Evolutionary conservation across 805 yeast species (phyloP).

Genomic region (Wilhelminamyces savonicus): DNA sequence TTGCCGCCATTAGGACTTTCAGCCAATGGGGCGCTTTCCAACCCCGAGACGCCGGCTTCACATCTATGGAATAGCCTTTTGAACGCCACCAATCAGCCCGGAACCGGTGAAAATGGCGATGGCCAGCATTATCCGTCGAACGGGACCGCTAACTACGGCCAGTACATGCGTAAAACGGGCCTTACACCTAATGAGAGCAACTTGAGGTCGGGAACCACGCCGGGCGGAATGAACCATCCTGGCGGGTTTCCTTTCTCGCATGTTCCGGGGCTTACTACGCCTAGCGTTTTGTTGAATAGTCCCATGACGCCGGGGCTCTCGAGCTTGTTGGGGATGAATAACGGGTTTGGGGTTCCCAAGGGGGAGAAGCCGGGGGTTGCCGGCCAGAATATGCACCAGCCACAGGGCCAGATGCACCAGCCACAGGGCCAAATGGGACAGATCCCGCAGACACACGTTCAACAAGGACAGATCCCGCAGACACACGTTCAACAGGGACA

Average conservation of each 20-base stretch:
- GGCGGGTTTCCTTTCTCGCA: slow-evolving; percentile 32
- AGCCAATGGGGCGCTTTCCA: slow-evolving; percentile 32
- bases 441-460: slow-evolving; percentile 1
- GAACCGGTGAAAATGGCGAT: background rate
- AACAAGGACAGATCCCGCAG: slow-evolving; percentile 4
- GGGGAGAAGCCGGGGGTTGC: too few relatives aligned
- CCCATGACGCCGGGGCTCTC: slow-evolving; percentile 45
- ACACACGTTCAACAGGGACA: slow-evolving; percentile 6
- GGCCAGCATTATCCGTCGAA: background rate
- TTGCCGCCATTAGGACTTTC: slow-evolving; percentile 48
- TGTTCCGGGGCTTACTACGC: slow-evolving; percentile 33
- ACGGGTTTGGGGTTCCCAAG: slow-evolving; percentile 1
- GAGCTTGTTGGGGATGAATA: slow-evolving; percentile 28
- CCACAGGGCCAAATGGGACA: background rate
- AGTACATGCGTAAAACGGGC: slow-evolving; percentile 45
- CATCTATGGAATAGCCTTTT: slow-evolving; percentile 43
- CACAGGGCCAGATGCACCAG: slow-evolving; percentile 3
- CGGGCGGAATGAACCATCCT: slow-evolving; percentile 35
- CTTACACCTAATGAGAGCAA: slow-evolving; percentile 74
- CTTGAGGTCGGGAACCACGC: slow-evolving; percentile 66
- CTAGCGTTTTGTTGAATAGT: slow-evolving; percentile 33
- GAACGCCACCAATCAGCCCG: slow-evolving; percentile 29
- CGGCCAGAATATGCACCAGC: too few relatives aligned
- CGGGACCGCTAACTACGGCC: slow-evolving; percentile 7
- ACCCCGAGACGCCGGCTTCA: slow-evolving; percentile 49